These are phyloP conservation scores for Pythium volutum DNA, from an alignment of 352 stramenopile genomes.

Conservation along the genomic window DNA sequence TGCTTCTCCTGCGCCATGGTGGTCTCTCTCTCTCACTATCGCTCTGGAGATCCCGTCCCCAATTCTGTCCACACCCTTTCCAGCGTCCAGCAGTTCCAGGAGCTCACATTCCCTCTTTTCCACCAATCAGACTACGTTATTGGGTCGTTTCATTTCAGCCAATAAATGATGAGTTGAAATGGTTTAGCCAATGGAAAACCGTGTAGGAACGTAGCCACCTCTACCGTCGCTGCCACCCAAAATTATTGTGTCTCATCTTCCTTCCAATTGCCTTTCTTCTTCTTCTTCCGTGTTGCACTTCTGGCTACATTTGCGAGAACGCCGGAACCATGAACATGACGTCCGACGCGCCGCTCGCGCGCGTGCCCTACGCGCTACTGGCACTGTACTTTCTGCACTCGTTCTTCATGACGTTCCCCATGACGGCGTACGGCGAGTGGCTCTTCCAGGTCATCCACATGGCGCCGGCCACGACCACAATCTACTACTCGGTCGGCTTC, in stretches of 20 bases:
- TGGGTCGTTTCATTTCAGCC: conserved; percentile 22
- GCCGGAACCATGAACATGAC: background rate
- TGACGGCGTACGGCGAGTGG: conserved; percentile 72
- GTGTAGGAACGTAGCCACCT: conserved; percentile 14
- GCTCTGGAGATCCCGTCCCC: too few species aligned
- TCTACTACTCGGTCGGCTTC: conserved; percentile 84
- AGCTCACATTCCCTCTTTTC: background rate
- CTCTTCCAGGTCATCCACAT: conserved; percentile 79
- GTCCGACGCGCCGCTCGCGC: conserved; percentile 14
- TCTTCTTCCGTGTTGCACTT: conserved; percentile 2
- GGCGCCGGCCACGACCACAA: conserved; percentile 63
- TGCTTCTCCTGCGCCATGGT: conserved; percentile 50
- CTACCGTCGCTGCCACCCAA: conserved; percentile 14
- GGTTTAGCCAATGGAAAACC: conserved; percentile 34
- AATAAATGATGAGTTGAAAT: background rate
- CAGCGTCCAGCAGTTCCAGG: conserved; percentile 31
- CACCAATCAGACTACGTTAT: conserved; percentile 5
- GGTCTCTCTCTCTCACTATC: too few species aligned
- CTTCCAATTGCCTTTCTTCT: background rate
- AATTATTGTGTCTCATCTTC: conserved; percentile 21
- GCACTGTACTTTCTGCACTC: conserved; percentile 78
- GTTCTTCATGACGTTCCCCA: conserved; percentile 76
- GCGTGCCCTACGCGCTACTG: conserved; percentile 52
- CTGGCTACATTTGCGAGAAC: background rate
- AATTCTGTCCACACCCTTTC: conserved; percentile 16